Percentiles rank a stretch among this genome's conserved stretches.
phyloP scores from a whole-genome alignment of 1,284 basidiomycete species.

The Trichosporon ovoides region DNA sequence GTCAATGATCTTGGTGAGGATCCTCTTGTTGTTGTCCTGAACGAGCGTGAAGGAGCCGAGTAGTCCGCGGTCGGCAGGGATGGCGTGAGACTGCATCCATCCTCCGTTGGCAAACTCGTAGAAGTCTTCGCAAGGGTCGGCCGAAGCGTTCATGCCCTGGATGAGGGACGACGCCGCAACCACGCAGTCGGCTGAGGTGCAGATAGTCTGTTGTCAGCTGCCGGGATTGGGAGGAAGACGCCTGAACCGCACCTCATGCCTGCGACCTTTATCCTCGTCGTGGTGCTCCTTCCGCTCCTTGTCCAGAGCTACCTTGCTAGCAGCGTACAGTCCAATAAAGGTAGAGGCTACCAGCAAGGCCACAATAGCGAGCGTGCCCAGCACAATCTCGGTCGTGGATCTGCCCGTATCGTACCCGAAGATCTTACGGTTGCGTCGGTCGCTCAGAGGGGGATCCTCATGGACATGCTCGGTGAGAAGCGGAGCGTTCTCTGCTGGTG shows the following conservation, averaged over 20 bases:
- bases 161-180: conserved; percentile 76
- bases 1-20: conserved; percentile 50
- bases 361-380: conserved; percentile 67
- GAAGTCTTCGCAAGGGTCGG: conserved; percentile 94
- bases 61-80: conserved; percentile 74
- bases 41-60: conserved; percentile 52
- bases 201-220: conserved; percentile 55
- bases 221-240: conserved; percentile 1
- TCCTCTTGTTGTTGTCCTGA: conserved; percentile 49
- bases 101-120: conserved; percentile 80
- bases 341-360: conserved; percentile 75
- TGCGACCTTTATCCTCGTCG: conserved; percentile 28
- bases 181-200: conserved; percentile 76
- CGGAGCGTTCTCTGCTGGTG: conserved; percentile 45
- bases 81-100: conserved; percentile 71
- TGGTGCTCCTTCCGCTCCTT: conserved; percentile 47
- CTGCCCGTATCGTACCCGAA: neutral
- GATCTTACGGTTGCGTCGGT: conserved; percentile 1
- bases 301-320: conserved; percentile 70
- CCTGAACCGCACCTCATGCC: conserved; percentile 10
- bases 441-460: conserved; percentile 7
- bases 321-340: conserved; percentile 88
- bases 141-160: conserved; percentile 68
- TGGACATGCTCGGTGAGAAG: conserved; percentile 33
- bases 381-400: conserved; percentile 71